Base-by-base conservation (phyloP, 805 yeast species). In the Zygosaccharomyces lentus region DNA sequence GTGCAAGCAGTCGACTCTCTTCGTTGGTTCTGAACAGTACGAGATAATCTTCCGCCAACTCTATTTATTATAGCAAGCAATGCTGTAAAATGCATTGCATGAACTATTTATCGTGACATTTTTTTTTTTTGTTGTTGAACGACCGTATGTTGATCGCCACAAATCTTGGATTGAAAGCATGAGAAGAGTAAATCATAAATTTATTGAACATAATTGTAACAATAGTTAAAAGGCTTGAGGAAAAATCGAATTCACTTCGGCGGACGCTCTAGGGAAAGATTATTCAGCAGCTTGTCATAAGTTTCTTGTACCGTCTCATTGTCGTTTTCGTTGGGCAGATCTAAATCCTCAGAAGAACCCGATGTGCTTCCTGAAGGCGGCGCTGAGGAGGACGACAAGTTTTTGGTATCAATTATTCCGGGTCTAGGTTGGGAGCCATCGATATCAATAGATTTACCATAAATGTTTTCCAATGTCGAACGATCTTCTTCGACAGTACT, bases 251-350 rank as follows among this genome's bases (percentile, higher is more conserved):
- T 38, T 38, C 17, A 40, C 23, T 40, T 40, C 12, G 43, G 36
- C 9, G 50, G 44, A 23, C 53, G 50, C 9, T 46, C 53, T 45
- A 43, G 70, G 23, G 82, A 79, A 25, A 84, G 80, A 55, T 82
- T 82, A 54, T 83, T 82, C 57, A 84, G 69, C 38, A 84, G 65
- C 59, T 81, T 82, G 51, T 84, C 91, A 56, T 84, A 84, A 3
- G 80, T 84, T 57, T 81, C 85, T 59, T 81, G 84, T n/a, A 84
- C 86, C 3, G 74, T 78, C 17, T 55, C 56, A 27, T 56, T 53
- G 9, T 50, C 50, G 4, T 46, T 49, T 10, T 23, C 32, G 25
- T 17, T 36, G 13, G 42, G 17, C 30, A 32, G 9, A 36, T 17
- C 31, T 5, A 27, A 37, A 15, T 26, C 38, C 13, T 27, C 34